Evolutionary conservation across 2,329 filamentous ascomycete genomes (phyloP).

Genomic region (Teratosphaeriaceae sp.): DNA sequence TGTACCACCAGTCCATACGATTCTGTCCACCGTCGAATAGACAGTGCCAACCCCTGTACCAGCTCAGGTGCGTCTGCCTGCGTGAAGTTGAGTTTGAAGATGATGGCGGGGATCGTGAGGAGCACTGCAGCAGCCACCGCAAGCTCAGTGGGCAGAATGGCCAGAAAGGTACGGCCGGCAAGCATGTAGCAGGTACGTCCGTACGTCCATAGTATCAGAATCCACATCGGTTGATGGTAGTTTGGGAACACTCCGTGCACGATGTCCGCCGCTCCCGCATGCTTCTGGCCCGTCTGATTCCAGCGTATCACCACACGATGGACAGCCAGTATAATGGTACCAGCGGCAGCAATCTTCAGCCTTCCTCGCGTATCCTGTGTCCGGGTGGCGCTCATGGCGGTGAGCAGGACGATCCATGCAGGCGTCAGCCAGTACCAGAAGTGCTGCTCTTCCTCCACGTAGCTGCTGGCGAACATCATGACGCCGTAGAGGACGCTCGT

Average conservation of each 20-base stretch:
- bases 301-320: conserved; percentile 68
- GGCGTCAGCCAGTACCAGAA: conserved; percentile 94
- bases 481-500: conserved; percentile 53
- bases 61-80: conserved; percentile 76
- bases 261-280: conserved; percentile 83
- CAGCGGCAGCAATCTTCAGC: conserved; percentile 11
- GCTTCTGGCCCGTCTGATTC: conserved; percentile 98
- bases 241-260: conserved; percentile 62
- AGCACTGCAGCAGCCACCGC: conserved; percentile 31
- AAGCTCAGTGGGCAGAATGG: conserved; percentile 22
- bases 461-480: conserved; percentile 98
- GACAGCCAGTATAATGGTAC: conserved; percentile 44
- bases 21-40: conserved; percentile 20
- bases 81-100: conserved; percentile 89
- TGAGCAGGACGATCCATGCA: conserved; percentile 51
- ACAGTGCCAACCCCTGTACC: conserved; percentile 41
- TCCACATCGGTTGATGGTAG: conserved; percentile 66
- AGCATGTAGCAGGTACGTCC: conserved; percentile 48
- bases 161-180: conserved; percentile 23
- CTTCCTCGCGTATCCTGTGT: not conserved
- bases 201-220: conserved; percentile 63
- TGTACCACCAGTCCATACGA: conserved; percentile 28
- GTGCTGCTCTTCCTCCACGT: conserved; percentile 96
- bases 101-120: conserved; percentile 53
- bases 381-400: conserved; percentile 5